Conservation (phyloP, 176 grass and related monocot species). For the Oryza rufipogon region DNA sequence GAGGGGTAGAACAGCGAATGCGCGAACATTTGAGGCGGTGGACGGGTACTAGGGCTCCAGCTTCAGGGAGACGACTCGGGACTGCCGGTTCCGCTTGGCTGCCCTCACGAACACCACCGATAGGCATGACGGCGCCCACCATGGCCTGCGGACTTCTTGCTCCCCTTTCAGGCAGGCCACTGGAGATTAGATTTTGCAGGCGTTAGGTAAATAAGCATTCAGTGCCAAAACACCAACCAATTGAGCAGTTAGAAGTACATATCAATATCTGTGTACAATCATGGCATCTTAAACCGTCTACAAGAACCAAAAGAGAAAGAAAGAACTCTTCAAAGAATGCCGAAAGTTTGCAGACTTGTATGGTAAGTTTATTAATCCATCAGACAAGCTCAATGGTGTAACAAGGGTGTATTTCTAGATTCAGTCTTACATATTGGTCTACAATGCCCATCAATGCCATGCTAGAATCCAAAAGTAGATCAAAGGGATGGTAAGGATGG, state of each 20-base stretch:
- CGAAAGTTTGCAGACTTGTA: neutral
- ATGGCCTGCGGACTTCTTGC: constrained; percentile 94
- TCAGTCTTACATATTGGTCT: neutral
- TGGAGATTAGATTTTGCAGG: constrained; percentile 39
- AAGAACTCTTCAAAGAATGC: neutral
- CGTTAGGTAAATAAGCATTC: constrained; percentile 7
- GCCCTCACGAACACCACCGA: constrained; percentile 75
- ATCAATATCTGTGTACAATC: neutral
- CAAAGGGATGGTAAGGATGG: neutral
- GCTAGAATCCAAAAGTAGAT: neutral
- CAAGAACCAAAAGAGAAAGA: neutral
- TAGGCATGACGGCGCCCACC: constrained; percentile 88
- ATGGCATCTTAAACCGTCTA: constrained; percentile 12
- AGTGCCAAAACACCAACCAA: neutral
- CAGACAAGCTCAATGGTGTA: neutral
- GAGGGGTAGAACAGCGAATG: neutral
- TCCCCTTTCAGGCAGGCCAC: constrained; percentile 95
- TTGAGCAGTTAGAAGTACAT: constrained; percentile 1
- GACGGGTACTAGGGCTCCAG: constrained; percentile 60
- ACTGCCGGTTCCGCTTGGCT: constrained; percentile 81
- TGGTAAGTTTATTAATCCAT: neutral
- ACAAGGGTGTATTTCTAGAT: neutral
- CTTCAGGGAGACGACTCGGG: constrained; percentile 92
- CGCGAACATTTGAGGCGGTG: neutral
- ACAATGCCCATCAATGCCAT: neutral